Conservation (phyloP, 179 eudicot genomes). For the Gypsophila paniculata region DNA sequence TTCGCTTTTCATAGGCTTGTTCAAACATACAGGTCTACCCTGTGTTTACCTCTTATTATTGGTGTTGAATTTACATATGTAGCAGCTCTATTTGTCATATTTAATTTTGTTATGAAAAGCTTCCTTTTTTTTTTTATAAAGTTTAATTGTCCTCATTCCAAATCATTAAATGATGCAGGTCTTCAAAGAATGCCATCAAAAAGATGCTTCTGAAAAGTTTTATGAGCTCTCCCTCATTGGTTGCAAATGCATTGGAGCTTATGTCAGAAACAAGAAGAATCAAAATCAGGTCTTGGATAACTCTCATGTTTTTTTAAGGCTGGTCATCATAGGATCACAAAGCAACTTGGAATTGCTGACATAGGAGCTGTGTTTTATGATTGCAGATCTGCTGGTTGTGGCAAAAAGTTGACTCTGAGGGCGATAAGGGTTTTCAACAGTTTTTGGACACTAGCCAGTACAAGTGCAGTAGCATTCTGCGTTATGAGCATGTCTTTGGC, state of each 20-base stretch:
- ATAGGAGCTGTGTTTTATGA: neutral
- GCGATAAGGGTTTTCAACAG: conserved; percentile 76
- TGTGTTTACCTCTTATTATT: too few relatives aligned
- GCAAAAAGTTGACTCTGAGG: conserved; percentile 80
- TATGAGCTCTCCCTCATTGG: conserved; percentile 78
- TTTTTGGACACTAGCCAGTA: conserved; percentile 91
- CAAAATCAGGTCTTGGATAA: conserved; percentile 73
- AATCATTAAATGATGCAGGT: conserved; percentile 37
- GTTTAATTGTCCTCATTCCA: neutral
- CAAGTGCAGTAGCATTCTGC: conserved; percentile 73
- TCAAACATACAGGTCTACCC: too few relatives aligned
- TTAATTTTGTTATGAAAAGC: too few relatives aligned
- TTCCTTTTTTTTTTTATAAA: too few relatives aligned
- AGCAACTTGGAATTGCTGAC: neutral
- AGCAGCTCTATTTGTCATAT: too few relatives aligned
- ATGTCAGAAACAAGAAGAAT: conserved; percentile 86
- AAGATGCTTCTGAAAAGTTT: conserved; percentile 57
- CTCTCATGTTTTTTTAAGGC: neutral
- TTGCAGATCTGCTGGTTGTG: conserved; percentile 92
- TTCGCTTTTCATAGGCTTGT: too few relatives aligned
- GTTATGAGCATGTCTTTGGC: conserved; percentile 94
- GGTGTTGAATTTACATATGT: too few relatives aligned
- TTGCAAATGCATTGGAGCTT: conserved; percentile 96
- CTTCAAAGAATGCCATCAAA: conserved; percentile 67
- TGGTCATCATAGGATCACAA: too few relatives aligned